phyloP scores from a whole-genome alignment of 2,329 filamentous ascomycete genomes.

The Escovopsis sp. region DNA sequence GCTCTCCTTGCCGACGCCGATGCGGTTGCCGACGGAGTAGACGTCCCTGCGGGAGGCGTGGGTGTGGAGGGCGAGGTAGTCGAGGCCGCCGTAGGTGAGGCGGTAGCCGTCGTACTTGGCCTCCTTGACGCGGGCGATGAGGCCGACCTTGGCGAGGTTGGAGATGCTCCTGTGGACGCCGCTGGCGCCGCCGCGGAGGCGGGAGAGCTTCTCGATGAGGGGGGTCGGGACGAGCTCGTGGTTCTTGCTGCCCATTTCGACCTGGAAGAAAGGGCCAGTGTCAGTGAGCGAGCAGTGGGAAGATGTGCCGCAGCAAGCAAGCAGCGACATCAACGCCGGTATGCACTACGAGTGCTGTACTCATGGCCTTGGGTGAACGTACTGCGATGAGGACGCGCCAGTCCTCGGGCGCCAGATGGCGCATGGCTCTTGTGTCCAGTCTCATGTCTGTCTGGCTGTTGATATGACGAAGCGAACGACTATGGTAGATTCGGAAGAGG shows the following conservation, averaged over 20 bases:
- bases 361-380: constrained; percentile 20
- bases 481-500: no score
- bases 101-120: constrained; percentile 96
- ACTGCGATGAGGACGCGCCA: constrained; percentile 91
- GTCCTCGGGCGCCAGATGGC: constrained; percentile 83
- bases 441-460: constrained; percentile 48
- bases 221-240: constrained; percentile 92
- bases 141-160: constrained; percentile 73
- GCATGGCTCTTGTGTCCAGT: constrained; percentile 84
- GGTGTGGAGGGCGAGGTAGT: constrained; percentile 91
- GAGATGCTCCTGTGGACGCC: constrained; percentile 82
- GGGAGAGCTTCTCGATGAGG: constrained; percentile 70
- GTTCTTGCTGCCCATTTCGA: constrained; percentile 87
- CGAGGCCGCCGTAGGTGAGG: constrained; percentile 87
- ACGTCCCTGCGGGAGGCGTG: constrained; percentile 66
- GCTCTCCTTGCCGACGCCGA: constrained; percentile 94
- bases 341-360: no score
- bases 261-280: constrained; percentile 35
- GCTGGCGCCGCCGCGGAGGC: constrained; percentile 59
- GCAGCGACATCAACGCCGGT: no score
- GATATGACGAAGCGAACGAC: no score
- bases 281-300: no score
- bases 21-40: constrained; percentile 86
- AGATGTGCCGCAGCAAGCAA: no score
- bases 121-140: constrained; percentile 89